Conservation (phyloP, 306 rosid species). For the Fragaria vesca region DNA sequence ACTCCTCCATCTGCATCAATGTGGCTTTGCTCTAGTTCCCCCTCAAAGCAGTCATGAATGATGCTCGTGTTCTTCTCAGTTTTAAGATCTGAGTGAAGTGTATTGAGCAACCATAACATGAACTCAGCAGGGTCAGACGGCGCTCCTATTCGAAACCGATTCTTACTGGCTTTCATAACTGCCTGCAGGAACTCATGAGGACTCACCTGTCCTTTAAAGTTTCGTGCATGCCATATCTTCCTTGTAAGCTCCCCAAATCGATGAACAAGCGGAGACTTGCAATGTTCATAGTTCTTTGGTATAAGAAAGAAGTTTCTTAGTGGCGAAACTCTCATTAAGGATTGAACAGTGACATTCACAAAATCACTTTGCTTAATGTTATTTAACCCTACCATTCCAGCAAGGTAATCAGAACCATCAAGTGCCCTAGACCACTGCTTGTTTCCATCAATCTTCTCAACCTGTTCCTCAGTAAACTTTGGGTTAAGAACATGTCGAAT, state of each 20-base stretch:
- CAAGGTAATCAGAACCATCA: conserved; percentile 98
- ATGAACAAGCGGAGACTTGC: conserved; percentile 87
- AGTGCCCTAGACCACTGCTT: conserved; percentile 98
- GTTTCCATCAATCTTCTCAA: conserved; percentile 75
- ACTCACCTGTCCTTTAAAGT: conserved; percentile 98
- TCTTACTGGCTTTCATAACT: conserved; percentile 96
- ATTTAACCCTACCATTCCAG: conserved; percentile 99
- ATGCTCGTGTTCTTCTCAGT: conserved; percentile 77
- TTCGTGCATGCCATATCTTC: conserved; percentile 95
- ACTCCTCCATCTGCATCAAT: too few relatives aligned
- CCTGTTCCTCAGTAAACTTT: conserved; percentile 82
- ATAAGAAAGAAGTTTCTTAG: conserved; percentile 90
- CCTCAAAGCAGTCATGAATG: conserved; percentile 86
- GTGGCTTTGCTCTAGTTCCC: conserved; percentile 52
- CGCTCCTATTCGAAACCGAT: conserved; percentile 74
- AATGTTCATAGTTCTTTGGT: conserved; percentile 78
- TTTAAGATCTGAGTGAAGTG: conserved; percentile 78
- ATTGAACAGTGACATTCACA: conserved; percentile 92
- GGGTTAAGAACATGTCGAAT: conserved; percentile 93
- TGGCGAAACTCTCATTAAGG: conserved; percentile 94
- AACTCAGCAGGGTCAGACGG: conserved; percentile 98
- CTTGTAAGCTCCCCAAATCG: conserved; percentile 96
- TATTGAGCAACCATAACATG: conserved; percentile 95
- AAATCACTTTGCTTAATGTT: conserved; percentile 96
- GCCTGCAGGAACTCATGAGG: conserved; percentile 97